These are phyloP conservation scores for Mrakiaceae sp. DNA, from an alignment of 1,284 basidiomycete genomes.

Conservation along the genomic window DNA sequence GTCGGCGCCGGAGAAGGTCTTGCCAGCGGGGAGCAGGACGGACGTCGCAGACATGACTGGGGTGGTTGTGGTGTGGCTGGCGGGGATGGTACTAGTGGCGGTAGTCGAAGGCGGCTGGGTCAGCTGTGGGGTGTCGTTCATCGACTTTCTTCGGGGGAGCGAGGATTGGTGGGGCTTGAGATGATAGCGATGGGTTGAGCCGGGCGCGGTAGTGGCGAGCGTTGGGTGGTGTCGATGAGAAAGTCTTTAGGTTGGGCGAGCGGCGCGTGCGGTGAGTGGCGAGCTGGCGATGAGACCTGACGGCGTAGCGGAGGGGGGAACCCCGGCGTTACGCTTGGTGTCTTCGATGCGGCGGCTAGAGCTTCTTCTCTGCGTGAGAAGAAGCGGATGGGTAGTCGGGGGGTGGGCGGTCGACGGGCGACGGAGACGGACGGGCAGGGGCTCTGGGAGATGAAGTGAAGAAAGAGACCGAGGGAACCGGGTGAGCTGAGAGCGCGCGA, in stretches of 20 bases:
- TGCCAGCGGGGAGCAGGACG: constrained; percentile 71
- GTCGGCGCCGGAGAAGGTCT: constrained; percentile 80
- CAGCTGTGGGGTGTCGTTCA: constrained; percentile 17
- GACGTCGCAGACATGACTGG: constrained; percentile 80
- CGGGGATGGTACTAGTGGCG: constrained; percentile 21
- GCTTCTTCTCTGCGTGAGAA: not conserved
- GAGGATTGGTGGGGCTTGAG: no score
- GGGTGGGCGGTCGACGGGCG: no score
- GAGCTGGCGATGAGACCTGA: constrained; percentile 29
- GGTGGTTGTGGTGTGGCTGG: constrained; percentile 53
- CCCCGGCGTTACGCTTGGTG: no score
- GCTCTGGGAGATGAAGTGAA: no score
- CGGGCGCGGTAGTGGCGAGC: constrained; percentile 1
- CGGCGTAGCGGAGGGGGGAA: no score
- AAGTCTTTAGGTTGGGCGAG: constrained; percentile 1
- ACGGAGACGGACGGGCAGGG: no score
- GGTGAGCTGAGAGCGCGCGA: not conserved
- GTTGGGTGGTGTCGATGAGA: not conserved
- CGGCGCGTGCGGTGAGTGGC: constrained; percentile 30
- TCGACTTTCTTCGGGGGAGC: no score
- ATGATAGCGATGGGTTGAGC: no score
- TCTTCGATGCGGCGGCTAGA: no score
- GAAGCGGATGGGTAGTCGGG: not conserved
- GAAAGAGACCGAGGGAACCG: not conserved
- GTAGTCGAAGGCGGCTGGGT: constrained; percentile 30